Conservation (phyloP, 169 alveolate genomes). For the Miamiensis avidus region DNA sequence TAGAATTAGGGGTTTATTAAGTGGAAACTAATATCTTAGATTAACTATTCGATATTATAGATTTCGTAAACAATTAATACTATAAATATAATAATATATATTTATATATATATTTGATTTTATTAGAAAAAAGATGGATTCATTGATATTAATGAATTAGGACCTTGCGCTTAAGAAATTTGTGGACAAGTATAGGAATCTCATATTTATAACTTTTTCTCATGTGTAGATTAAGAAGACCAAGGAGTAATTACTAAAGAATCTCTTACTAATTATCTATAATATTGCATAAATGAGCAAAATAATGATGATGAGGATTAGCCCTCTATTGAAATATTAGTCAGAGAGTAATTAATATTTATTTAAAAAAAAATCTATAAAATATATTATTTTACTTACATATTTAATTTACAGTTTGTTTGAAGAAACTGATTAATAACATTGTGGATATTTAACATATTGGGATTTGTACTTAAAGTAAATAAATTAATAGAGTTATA, state of each 20-base stretch:
- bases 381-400: not conserved
- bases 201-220: not conserved
- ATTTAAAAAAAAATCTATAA: not conserved
- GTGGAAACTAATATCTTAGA: constrained; percentile 21
- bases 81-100: not conserved
- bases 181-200: constrained; percentile 19
- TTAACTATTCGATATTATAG: constrained; percentile 15
- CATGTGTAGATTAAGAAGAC: constrained; percentile 18
- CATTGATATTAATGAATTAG: constrained; percentile 42
- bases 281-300: not conserved
- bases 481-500: not conserved
- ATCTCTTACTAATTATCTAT: too few species aligned
- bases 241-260: not conserved
- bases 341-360: not conserved
- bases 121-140: constrained; percentile 30
- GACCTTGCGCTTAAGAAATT: constrained; percentile 15
- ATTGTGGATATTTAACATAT: constrained; percentile 31
- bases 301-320: not conserved
- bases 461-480: constrained; percentile 43
- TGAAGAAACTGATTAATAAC: constrained; percentile 7
- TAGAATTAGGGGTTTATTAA: constrained; percentile 6
- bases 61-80: not conserved
- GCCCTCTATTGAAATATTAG: not conserved
- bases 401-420: constrained; percentile 7
- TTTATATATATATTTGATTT: not conserved